Evolutionary conservation across 306 rosid species (phyloP).

Genomic region (Betula pendula): DNA sequence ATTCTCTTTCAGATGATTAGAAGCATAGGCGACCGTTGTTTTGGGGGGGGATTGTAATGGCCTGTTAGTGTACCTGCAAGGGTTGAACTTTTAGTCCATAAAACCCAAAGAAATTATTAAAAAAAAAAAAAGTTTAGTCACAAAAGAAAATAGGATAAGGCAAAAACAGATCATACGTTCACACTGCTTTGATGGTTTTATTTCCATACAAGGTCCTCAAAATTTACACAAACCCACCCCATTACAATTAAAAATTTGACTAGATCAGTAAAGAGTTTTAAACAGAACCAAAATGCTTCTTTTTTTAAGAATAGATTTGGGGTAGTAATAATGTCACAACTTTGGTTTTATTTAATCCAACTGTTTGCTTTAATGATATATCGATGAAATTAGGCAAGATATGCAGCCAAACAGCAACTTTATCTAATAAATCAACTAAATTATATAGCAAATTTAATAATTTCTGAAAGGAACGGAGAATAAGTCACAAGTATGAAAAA

Average conservation of each 20-base stretch:
- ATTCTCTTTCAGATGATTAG: conserved; percentile 49
- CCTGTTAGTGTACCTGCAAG: conserved; percentile 73
- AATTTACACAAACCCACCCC: neutral
- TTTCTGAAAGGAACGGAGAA: conserved; percentile 11
- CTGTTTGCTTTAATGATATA: neutral
- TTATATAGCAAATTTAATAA: neutral
- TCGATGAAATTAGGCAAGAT: conserved; percentile 3
- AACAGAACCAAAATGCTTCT: neutral
- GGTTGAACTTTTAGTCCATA: conserved; percentile 23
- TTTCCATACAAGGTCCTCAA: neutral
- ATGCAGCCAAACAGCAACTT: conserved; percentile 14
- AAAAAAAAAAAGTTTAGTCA: neutral
- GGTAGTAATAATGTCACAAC: conserved; percentile 2
- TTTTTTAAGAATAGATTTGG: neutral
- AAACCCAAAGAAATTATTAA: conserved; percentile 10
- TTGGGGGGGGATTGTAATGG: conserved; percentile 48
- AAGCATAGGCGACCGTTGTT: conserved; percentile 30
- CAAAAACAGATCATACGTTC: neutral
- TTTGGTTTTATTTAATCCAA: neutral
- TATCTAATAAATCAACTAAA: conserved; percentile 10
- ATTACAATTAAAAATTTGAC: neutral
- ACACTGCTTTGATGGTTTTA: neutral
- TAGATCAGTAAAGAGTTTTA: neutral
- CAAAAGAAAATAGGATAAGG: neutral
- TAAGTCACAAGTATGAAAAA: conserved; percentile 2